phyloP scores from a whole-genome alignment of 306 rosid genomes.

The Cicer cuneatum region DNA sequence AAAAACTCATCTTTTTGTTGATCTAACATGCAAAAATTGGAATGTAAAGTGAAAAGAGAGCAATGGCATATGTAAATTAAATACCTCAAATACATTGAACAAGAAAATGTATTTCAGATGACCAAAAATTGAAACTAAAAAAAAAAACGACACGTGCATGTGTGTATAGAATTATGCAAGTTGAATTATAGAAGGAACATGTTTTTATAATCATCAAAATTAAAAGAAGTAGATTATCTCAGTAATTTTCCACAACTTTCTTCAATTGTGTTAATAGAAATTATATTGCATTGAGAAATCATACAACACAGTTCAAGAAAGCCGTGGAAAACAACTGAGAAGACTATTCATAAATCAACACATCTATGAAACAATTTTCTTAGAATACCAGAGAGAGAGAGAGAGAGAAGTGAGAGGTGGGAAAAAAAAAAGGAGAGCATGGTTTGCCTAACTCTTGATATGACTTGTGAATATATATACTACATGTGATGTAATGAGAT shows the following conservation, averaged over 20 bases:
- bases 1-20: not conserved
- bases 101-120: not conserved
- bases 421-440: not conserved
- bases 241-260: conserved; percentile 61
- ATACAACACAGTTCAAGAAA: conserved; percentile 71
- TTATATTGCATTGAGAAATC: conserved; percentile 21
- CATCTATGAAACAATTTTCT: not conserved
- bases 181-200: not conserved
- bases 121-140: not conserved
- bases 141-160: not conserved
- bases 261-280: conserved; percentile 49
- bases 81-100: not conserved
- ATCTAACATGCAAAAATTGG: not conserved
- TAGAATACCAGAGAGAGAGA: not conserved
- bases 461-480: conserved; percentile 16
- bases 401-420: conserved; percentile 5
- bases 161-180: conserved; percentile 1
- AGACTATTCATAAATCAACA: conserved; percentile 47
- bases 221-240: conserved; percentile 48
- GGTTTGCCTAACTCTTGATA: not conserved
- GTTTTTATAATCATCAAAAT: not conserved
- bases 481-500: not conserved
- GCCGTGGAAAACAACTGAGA: conserved; percentile 73
- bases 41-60: not conserved
- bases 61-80: not conserved